Base-by-base conservation (phyloP, 768 basidiomycete genomes). In the Kwoniella sp. region DNA sequence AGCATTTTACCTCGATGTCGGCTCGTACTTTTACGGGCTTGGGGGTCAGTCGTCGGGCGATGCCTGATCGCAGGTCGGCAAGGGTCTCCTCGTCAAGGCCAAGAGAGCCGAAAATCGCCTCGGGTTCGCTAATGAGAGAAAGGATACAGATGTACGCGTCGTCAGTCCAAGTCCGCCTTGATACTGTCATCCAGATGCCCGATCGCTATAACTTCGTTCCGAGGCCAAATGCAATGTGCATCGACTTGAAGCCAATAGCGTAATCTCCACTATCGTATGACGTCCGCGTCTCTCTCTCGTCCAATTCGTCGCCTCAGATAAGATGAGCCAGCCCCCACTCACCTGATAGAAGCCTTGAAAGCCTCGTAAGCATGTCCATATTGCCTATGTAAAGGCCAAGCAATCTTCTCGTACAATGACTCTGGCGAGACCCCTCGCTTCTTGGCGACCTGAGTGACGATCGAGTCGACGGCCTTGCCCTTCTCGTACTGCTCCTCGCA, bases 401-500 rank as follows among this genome's bases (percentile, higher is more conserved):
- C 92, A 65, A 98, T 87, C 66, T 89, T 85, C 17, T 95, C 93
- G 80, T 97, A 97, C 38, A 99, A 82, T 72, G 85, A 85, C 79
- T 96, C 93, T 55, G 96, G 84, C 23, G 81, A 79, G 51, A 77
- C 71, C 52, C 75, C 79, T 51, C 78, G 75, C 78, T 83, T 83
- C 67, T 82, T 82, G 0, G 83, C 79, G 13, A 84, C 83, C 58
- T 81, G 81, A 29, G 71, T 73, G 65, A 81, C 69, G 66, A 81
- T 81, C 26, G 77, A 93, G 45, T 93, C 89, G 26, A 98, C 93
- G 0, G 92, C 88, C 83, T 96, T 96, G 17, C 92, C 93, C 83
- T 99, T 99, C 86, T 95, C 93, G 82, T 92, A 99, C 48, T 92
- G 88, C 75, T 97, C 95, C 80, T 98, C 95, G 83, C 96, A 98